Evolutionary conservation across 2,329 filamentous ascomycete species (phyloP).

Genomic region (Amesomyces nigricolor): DNA sequence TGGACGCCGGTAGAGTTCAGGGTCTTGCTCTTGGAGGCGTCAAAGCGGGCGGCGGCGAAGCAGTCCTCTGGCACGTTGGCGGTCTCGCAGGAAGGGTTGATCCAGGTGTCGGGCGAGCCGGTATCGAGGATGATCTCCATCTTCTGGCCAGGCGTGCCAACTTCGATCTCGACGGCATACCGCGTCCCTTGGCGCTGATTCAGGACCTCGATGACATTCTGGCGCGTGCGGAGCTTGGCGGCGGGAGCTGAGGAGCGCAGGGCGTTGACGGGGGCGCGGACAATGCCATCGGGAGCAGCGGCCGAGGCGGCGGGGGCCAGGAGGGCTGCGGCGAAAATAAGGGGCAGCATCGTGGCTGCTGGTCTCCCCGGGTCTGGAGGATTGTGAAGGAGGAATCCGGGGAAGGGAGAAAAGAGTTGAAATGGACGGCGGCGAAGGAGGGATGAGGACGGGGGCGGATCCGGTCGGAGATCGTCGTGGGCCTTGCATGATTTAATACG

Average conservation of each 20-base stretch:
- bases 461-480: background rate
- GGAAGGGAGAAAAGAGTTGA: background rate
- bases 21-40: constrained; percentile 37
- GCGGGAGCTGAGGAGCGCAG: background rate
- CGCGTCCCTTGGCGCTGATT: constrained; percentile 21
- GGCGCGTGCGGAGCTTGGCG: constrained; percentile 17
- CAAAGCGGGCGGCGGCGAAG: constrained; percentile 38
- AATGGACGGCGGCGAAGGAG: background rate
- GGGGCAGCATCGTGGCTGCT: constrained; percentile 15
- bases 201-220: constrained; percentile 17
- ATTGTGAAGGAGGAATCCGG: background rate
- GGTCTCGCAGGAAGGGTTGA: constrained; percentile 44
- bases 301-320: constrained; percentile 8
- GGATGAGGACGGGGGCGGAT: background rate
- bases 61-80: constrained; percentile 32
- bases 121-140: constrained; percentile 48
- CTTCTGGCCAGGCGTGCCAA: constrained; percentile 45
- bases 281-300: constrained; percentile 16
- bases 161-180: constrained; percentile 24
- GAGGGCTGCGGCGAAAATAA: constrained; percentile 14
- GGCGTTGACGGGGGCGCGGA: constrained; percentile 19
- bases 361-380: background rate
- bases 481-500: constrained; percentile 3
- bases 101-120: constrained; percentile 51
- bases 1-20: constrained; percentile 35